phyloP scores from a whole-genome alignment of 495 filamentous ascomycete genomes.

The Daldinia loculata region DNA sequence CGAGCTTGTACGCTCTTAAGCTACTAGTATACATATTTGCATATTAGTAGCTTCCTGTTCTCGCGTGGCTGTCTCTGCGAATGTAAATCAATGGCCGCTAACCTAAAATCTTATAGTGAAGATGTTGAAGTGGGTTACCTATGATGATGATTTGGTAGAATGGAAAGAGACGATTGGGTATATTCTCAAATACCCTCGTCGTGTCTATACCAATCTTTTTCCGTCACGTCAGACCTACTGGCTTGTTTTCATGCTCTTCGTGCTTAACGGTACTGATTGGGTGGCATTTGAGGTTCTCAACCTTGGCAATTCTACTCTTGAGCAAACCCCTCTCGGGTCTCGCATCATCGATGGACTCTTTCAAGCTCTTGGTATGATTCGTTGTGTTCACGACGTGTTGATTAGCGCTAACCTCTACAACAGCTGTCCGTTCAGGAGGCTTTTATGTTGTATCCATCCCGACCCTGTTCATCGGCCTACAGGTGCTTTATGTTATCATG shows the following conservation, averaged over 20 bases:
- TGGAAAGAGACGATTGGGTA: slow-evolving; percentile 76
- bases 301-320: slow-evolving; percentile 72
- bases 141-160: slow-evolving; percentile 43
- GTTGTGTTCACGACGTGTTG: neutral
- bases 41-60: neutral
- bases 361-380: slow-evolving; percentile 68
- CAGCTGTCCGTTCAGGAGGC: slow-evolving; percentile 80
- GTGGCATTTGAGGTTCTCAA: slow-evolving; percentile 81
- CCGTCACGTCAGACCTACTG: slow-evolving; percentile 82
- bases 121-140: slow-evolving; percentile 41
- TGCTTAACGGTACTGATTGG: slow-evolving; percentile 85
- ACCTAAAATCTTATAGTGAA: slow-evolving; percentile 29
- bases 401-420: slow-evolving; percentile 17
- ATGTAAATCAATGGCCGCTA: neutral
- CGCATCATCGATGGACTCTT: slow-evolving; percentile 82
- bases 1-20: neutral
- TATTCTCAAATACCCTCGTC: slow-evolving; percentile 79
- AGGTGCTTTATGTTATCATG: slow-evolving; percentile 89
- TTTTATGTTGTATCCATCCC: slow-evolving; percentile 84
- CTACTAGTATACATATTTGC: neutral
- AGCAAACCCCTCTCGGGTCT: slow-evolving; percentile 62
- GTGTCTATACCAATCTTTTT: slow-evolving; percentile 86
- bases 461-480: slow-evolving; percentile 73
- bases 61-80: neutral
- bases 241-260: slow-evolving; percentile 73